Base-by-base conservation (phyloP, 2,329 filamentous ascomycete genomes). In the Monosporascus ibericus region DNA sequence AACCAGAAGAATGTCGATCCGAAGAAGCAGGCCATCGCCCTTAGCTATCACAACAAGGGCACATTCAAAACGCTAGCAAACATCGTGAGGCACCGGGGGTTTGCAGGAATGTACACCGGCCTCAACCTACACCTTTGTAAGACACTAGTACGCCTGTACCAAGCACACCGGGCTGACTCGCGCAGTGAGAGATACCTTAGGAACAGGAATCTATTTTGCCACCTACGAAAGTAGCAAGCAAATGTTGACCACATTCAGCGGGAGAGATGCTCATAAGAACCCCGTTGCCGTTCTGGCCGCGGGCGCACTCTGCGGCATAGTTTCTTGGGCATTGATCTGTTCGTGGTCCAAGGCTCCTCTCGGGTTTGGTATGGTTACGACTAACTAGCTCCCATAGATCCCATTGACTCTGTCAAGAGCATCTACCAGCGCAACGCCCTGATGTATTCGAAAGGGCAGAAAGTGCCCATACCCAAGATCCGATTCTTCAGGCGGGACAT, bases 221-320 rank as follows among this genome's bases (percentile, higher is more conserved):
- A 92, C 90, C 30, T 95, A 95, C 68, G 90, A 95, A 70, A 91
- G 87, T 67, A 83, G 84, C 61, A 95, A 95, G 66, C 89, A 94
- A 68, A 72, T 92, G 24, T 79, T 91, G 57, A 88, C 86, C 20
- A 90, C 88, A 17, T 83, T 88, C 58, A 82, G 81, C 42, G 81
- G 87, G 47, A 86, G 87, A 57, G 80, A 80, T 55, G 84, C 85
- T 7, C 84, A 88, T n/a, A 89, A 87, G 48, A 88, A 87, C 63
- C 88, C 88, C n/a, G 68, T 89, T 51, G 86, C 89, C 17, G 88
- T 94, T 34, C 81, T 92, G 15, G 76, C 86, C 47, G 88, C 90
- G 20, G 90, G 90, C 50, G 90, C 87, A 24, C 74, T 92, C 51
- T 94, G 90, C 67, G 90, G 90, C 3, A 82, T 94, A 54, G 85